phyloP scores from a whole-genome alignment of 176 grass and related monocot genomes.

The Triticum aestivum region DNA sequence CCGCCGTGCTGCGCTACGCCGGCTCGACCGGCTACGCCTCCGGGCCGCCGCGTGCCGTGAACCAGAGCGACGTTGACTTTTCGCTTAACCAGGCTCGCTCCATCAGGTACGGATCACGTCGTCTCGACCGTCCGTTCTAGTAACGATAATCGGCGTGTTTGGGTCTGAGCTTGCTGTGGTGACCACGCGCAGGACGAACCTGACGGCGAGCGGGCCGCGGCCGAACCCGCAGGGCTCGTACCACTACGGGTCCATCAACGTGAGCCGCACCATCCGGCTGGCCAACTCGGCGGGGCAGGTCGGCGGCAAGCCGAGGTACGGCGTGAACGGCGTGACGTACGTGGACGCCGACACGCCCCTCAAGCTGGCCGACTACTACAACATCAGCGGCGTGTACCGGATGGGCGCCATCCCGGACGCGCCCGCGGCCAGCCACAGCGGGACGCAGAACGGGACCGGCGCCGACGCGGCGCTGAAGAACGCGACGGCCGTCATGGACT shows the following conservation, averaged over 20 bases:
- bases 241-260: constrained; percentile 82
- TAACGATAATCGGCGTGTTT: background rate
- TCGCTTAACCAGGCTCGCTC: constrained; percentile 70
- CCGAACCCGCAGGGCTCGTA: constrained; percentile 95
- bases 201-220: constrained; percentile 84
- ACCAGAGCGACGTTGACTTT: constrained; percentile 29
- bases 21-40: constrained; percentile 21
- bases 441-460: constrained; percentile 19
- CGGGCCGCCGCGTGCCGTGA: background rate
- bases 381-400: constrained; percentile 64
- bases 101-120: constrained; percentile 24
- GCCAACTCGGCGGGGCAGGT: constrained; percentile 49
- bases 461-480: background rate
- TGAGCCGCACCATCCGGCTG: constrained; percentile 70
- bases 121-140: background rate
- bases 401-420: constrained; percentile 59
- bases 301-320: constrained; percentile 57
- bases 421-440: background rate
- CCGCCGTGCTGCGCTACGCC: constrained; percentile 54
- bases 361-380: constrained; percentile 86
- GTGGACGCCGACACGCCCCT: constrained; percentile 77
- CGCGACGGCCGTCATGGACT: constrained; percentile 72
- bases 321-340: constrained; percentile 79
- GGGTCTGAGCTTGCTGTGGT: background rate
- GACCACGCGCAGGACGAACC: constrained; percentile 53